Evolutionary conservation across 179 eudicot species (phyloP), one percentile per base, ranked within the genome.

Genomic region (Corrigiola litoralis): DNA sequence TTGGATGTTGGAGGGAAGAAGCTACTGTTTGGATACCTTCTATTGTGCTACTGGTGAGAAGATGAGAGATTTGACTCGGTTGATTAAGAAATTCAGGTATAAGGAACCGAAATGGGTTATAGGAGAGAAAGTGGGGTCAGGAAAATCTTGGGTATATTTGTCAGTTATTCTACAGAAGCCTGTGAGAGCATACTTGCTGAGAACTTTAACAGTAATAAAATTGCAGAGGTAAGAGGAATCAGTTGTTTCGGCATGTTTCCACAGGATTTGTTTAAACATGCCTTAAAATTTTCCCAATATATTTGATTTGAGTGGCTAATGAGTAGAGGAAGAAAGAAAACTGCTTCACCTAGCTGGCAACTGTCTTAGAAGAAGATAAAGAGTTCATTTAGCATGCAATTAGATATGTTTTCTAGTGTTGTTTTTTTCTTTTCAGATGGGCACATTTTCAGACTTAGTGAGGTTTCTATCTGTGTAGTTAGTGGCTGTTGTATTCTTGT

Each of bases 121-220:
- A 60, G 99, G 97, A 4, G 99, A 90, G 79, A 90, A 82, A 76
- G 59, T 60, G 0, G 88, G 80, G 2, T 51, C 83, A 4, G 92
- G 84, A 18, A 83, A 82, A 57, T 75, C 92, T 1, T 87, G 88
- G 77, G 77, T 90, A 32, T 88, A 86, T 74, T 72, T 94, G 73
- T 94, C 97, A 33, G 96, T 97, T 80, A 94, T 90, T 71, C 77
- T 90, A 17, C 89, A 94, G 72, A 94, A 94, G 75, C 96, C 97
- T 48, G 89, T 84, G 8, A 84, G 97, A 80, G 85, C 69, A 50
- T 87, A 71, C 65, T 38, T 70, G 44, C 38, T 31, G 25, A 21
- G 44, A 42, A 13, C 56, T 33, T 31, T n/a, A 13, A 37, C 3
- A 53, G 27, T 61, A 42, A 2, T 47, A 24, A 25, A 59, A 33